Conservation (phyloP, 2,329 filamentous ascomycete species). For the Trichoderma gracile region DNA sequence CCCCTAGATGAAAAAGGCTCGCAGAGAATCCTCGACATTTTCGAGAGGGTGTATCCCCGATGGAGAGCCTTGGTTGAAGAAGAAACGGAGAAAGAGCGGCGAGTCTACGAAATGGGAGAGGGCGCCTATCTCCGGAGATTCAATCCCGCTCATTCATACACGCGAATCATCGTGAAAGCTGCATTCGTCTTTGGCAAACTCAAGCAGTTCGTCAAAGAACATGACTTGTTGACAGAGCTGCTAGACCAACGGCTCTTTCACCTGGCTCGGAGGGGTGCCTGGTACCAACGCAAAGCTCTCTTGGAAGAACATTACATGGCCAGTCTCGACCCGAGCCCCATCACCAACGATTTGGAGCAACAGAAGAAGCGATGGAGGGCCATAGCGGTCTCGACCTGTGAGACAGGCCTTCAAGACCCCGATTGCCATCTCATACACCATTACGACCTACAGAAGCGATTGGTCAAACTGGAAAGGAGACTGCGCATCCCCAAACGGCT, state of each 20-base stretch:
- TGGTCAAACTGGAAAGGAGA: slow-evolving; percentile 85
- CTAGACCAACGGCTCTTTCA: slow-evolving; percentile 83
- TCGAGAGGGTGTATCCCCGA: slow-evolving; percentile 73
- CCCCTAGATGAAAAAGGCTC: slow-evolving; percentile 66
- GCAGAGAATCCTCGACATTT: slow-evolving; percentile 68
- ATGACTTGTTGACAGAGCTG: slow-evolving; percentile 71
- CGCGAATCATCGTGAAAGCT: slow-evolving; percentile 87
- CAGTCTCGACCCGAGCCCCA: slow-evolving; percentile 50
- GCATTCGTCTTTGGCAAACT: slow-evolving; percentile 75
- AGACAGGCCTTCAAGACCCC: slow-evolving; percentile 80
- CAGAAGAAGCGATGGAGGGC: slow-evolving; percentile 84
- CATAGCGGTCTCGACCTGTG: slow-evolving; percentile 76
- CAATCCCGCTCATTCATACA: slow-evolving; percentile 90
- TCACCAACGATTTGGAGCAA: slow-evolving; percentile 43
- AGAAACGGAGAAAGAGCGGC: slow-evolving; percentile 75
- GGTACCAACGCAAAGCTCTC: slow-evolving; percentile 94
- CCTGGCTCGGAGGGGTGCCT: slow-evolving; percentile 76
- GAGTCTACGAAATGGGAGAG: slow-evolving; percentile 77
- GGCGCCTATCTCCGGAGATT: slow-evolving; percentile 87
- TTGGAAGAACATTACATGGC: slow-evolving; percentile 96
- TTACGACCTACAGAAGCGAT: slow-evolving; percentile 89
- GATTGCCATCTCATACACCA: slow-evolving; percentile 92
- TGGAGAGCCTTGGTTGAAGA: slow-evolving; percentile 74
- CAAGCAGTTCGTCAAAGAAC: slow-evolving; percentile 77
- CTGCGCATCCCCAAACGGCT: slow-evolving; percentile 79